Percentiles rank a stretch among this genome's conserved stretches.
These are phyloP conservation scores for Colletotrichum trifolii DNA, from an alignment of 2,329 filamentous ascomycete genomes.

Conservation along the genomic window DNA sequence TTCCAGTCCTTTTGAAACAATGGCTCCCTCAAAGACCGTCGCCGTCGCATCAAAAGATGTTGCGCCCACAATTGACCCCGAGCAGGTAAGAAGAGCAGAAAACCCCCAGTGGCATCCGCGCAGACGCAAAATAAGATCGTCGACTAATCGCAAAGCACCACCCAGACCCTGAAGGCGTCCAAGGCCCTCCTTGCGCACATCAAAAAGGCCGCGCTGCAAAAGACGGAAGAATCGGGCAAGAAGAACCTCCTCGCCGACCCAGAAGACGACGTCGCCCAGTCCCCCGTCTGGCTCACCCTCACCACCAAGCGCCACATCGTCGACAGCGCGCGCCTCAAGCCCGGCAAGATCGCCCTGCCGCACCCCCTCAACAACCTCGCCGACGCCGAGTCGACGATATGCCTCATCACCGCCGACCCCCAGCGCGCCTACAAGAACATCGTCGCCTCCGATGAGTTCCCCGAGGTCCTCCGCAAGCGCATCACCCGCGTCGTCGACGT, in stretches of 20 bases:
- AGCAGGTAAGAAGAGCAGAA: slow-evolving; percentile 49
- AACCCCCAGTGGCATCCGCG: background rate
- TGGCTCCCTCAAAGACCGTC: slow-evolving; percentile 56
- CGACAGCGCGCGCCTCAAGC: slow-evolving; percentile 84
- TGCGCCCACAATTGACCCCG: slow-evolving; percentile 51
- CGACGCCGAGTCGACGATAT: slow-evolving; percentile 76
- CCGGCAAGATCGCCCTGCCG: slow-evolving; percentile 82
- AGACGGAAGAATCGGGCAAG: slow-evolving; percentile 53
- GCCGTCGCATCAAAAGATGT: slow-evolving; percentile 43
- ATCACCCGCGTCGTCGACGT: slow-evolving; percentile 84
- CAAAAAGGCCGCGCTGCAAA: slow-evolving; percentile 63
- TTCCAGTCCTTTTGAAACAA: slow-evolving; percentile 39
- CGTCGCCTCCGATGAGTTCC: slow-evolving; percentile 76
- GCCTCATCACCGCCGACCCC: slow-evolving; percentile 83
- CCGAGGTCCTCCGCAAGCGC: slow-evolving; percentile 71
- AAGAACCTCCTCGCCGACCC: slow-evolving; percentile 64
- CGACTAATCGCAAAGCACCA: slow-evolving; percentile 26
- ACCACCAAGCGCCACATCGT: slow-evolving; percentile 74
- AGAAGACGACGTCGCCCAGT: slow-evolving; percentile 57
- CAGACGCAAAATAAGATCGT: background rate
- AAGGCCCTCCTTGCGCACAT: slow-evolving; percentile 72
- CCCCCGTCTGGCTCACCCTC: slow-evolving; percentile 70
- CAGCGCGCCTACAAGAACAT: slow-evolving; percentile 93
- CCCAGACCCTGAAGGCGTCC: slow-evolving; percentile 70
- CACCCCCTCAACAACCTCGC: slow-evolving; percentile 73